phyloP scores from a whole-genome alignment of 2,329 filamentous ascomycete species.

The Cladosporium sphaerospermum region DNA sequence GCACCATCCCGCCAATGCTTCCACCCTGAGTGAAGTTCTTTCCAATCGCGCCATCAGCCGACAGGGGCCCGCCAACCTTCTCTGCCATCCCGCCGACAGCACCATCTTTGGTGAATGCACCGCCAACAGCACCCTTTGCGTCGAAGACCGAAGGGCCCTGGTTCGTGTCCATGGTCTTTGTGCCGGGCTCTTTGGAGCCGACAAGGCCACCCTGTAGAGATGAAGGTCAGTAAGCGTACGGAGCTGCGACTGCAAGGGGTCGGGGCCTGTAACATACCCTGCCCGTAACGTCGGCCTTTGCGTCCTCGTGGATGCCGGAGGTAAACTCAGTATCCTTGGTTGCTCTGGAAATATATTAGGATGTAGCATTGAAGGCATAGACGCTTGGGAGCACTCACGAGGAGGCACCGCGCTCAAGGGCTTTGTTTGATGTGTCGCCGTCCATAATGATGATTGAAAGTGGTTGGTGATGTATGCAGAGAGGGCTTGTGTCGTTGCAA shows the following conservation, averaged over 20 bases:
- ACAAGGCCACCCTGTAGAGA: neutral
- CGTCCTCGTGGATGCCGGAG: slow-evolving; percentile 22
- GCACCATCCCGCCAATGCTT: slow-evolving; percentile 31
- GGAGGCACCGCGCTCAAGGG: slow-evolving; percentile 22
- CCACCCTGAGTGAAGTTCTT: slow-evolving; percentile 35
- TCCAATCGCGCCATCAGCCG: slow-evolving; percentile 31
- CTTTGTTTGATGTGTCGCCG: slow-evolving; percentile 22
- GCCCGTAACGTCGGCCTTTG: slow-evolving; percentile 14
- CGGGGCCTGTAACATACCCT: slow-evolving; percentile 12
- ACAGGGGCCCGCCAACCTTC: slow-evolving; percentile 34
- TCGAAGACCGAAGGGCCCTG: slow-evolving; percentile 22
- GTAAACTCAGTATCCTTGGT: slow-evolving; percentile 18
- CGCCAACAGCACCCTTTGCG: slow-evolving; percentile 30
- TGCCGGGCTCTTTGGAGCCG: slow-evolving; percentile 15
- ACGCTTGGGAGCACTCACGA: slow-evolving; percentile 15
- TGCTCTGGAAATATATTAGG: slow-evolving; percentile 13
- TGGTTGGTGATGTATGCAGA: neutral
- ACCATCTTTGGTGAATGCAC: slow-evolving; percentile 31
- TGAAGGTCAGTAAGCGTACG: neutral
- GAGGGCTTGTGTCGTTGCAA: no score
- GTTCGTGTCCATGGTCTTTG: slow-evolving; percentile 20
- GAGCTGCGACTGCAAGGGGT: neutral
- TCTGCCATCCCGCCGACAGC: slow-evolving; percentile 32
- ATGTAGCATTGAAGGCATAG: no score
- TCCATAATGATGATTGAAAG: slow-evolving; percentile 17